Percentiles rank a stretch among this genome's conserved stretches.
Evolutionary conservation across 2,329 filamentous ascomycete genomes (phyloP).

Genomic region (Tolypocladium ophioglossoides): DNA sequence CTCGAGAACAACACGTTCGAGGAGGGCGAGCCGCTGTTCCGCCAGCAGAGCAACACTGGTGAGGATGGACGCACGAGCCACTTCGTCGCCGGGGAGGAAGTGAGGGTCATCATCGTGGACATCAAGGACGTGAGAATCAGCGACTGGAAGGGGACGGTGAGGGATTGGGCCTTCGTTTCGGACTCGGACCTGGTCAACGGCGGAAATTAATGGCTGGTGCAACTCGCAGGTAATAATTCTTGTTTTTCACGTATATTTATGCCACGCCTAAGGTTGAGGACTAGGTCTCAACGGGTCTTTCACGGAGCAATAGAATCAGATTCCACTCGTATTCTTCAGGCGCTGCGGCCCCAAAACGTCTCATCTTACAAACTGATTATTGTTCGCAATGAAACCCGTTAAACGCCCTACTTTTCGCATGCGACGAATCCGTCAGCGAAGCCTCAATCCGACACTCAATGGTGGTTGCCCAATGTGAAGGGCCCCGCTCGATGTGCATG

Average conservation of each 20-base stretch:
- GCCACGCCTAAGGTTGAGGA: neutral
- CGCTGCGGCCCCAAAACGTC: neutral
- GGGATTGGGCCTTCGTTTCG: slow-evolving; percentile 56
- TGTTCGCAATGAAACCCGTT: too few relatives aligned
- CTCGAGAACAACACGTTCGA: slow-evolving; percentile 88
- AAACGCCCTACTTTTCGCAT: neutral
- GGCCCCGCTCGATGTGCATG: neutral
- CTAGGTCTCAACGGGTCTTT: neutral
- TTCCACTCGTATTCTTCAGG: neutral
- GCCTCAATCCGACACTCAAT: neutral
- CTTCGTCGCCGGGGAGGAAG: slow-evolving; percentile 73
- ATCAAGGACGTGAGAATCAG: slow-evolving; percentile 80
- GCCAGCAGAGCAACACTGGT: slow-evolving; percentile 22
- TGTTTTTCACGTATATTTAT: neutral
- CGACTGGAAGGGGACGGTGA: slow-evolving; percentile 90
- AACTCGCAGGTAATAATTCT: neutral
- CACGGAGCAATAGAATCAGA: neutral
- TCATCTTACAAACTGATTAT: neutral
- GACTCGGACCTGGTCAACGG: slow-evolving; percentile 30
- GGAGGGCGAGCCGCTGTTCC: slow-evolving; percentile 28
- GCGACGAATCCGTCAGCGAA: neutral
- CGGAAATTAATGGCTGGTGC: slow-evolving; percentile 2
- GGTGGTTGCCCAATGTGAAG: neutral
- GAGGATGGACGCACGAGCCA: slow-evolving; percentile 47
- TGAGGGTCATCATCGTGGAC: slow-evolving; percentile 75